Conservation (phyloP, 345 rosid species). For the Leavenworthia alabamica region DNA sequence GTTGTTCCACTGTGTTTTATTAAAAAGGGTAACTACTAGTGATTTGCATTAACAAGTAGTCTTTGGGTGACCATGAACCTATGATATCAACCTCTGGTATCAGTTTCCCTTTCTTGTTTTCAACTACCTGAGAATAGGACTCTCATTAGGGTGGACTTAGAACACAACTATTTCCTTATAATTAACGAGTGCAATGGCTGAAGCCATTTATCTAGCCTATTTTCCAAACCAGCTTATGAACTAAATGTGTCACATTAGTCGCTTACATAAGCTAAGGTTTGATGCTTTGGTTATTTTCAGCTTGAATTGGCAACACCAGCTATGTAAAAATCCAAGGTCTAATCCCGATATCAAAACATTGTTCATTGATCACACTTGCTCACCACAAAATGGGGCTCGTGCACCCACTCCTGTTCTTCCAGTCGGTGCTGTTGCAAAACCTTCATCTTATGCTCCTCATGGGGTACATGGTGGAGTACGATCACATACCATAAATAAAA, state of each 20-base stretch:
- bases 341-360: slow-evolving; percentile 84
- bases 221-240: neutral
- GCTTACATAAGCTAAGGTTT: neutral
- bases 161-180: neutral
- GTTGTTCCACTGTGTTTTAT: neutral
- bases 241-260: neutral
- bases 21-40: neutral
- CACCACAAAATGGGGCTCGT: slow-evolving; percentile 65
- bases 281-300: slow-evolving; percentile 35
- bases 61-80: neutral
- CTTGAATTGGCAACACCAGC: slow-evolving; percentile 90
- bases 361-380: slow-evolving; percentile 66
- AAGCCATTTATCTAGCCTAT: neutral
- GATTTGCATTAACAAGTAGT: neutral
- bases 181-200: neutral
- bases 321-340: slow-evolving; percentile 77
- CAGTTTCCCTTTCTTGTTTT: neutral
- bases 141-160: neutral
- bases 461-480: slow-evolving; percentile 64
- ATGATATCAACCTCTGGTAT: neutral
- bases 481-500: neutral
- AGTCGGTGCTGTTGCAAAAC: slow-evolving; percentile 54
- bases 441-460: slow-evolving; percentile 53
- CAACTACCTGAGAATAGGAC: neutral
- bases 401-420: slow-evolving; percentile 53